Evolutionary conservation across 768 basidiomycete species (phyloP), one percentile per base, ranked within the genome.

Genomic region (Trametes sanguinea): DNA sequence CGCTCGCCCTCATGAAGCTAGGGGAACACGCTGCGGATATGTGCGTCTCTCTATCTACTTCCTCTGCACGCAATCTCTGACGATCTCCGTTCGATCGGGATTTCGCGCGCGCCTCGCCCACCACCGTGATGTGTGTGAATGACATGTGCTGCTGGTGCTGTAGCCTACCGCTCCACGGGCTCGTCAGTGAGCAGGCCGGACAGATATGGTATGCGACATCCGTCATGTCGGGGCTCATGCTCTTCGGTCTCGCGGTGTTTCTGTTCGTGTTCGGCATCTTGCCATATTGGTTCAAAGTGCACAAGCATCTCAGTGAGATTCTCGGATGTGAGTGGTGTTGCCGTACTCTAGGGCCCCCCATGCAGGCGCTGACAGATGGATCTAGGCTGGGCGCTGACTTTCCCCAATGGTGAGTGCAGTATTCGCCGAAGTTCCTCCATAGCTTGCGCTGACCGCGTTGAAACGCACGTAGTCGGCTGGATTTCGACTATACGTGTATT

Each of bases 251-350:
- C 35, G 79, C 80, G 6, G 70, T 81, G 2, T 81, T 81, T 69
- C 76, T 81, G 57, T 80, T 82, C 65, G 42, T 76, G 30, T 80
- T 81, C 47, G 79, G 78, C 7, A 69, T 77, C 33, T 60, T 81
- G 22, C 79, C 80, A 17, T 81, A 79, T 64, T 80, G 79, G 78
- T 81, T 78, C 73, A 82, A 82, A 69, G 65, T 81, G 35, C 76
- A 81, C 68, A 81, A 78, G 68, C 67, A 76, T 51, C 72, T 81
- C 48, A 67, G 72, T 59, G 79, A 82, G 57, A 82, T 81, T 54
- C 75, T 82, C 22, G 79, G 80, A 62, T 81, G 80, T 76, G 60
- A 57, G 76, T 69, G 22, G 22, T 22, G 22, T 6, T 13, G 53
- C 55, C 22, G 40, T n/a, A 42, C 30, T 47, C 40, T 17, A 35